Evolutionary conservation across 2,329 filamentous ascomycete genomes (phyloP).

Genomic region (Fusarium fracticaudum): DNA sequence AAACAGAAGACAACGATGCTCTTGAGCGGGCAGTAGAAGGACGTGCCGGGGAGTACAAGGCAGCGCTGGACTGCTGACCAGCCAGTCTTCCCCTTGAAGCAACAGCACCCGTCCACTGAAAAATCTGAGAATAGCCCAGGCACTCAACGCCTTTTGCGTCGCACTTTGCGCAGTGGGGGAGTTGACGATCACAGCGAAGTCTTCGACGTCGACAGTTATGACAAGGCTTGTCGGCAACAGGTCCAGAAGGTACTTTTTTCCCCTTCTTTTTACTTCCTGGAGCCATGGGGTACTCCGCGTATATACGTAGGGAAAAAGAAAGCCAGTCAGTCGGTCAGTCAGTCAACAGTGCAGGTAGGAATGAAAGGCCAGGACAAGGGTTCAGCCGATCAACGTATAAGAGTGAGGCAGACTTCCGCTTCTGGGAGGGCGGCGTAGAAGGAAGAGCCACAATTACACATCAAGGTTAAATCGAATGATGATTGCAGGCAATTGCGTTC

Average conservation of each 20-base stretch:
- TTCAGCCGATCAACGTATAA: conserved; percentile 26
- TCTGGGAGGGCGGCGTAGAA: conserved; percentile 24
- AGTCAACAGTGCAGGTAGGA: conserved; percentile 5
- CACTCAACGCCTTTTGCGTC: conserved; percentile 59
- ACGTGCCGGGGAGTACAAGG: conserved; percentile 37
- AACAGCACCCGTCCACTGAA: conserved; percentile 62
- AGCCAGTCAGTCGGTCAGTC: not conserved
- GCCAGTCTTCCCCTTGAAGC: conserved; percentile 55
- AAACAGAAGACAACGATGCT: conserved; percentile 30
- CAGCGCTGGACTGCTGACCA: conserved; percentile 51
- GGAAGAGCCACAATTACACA: conserved; percentile 34
- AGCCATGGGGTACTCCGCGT: conserved; percentile 34
- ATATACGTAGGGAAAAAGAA: not conserved
- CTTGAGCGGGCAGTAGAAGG: conserved; percentile 27
- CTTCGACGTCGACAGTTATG: conserved; percentile 65
- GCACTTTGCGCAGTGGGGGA: conserved; percentile 63
- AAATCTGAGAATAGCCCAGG: conserved; percentile 63
- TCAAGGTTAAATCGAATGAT: conserved; percentile 18
- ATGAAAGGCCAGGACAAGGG: conserved; percentile 21
- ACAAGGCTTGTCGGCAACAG: conserved; percentile 52
- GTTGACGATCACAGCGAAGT: conserved; percentile 62
- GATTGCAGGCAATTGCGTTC: not conserved
- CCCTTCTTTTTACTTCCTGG: conserved; percentile 35
- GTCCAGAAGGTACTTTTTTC: conserved; percentile 40
- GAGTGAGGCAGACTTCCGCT: conserved; percentile 16